Base-by-base conservation (phyloP, 2,329 filamentous ascomycete species). In the Stemphylium lycopersici region DNA sequence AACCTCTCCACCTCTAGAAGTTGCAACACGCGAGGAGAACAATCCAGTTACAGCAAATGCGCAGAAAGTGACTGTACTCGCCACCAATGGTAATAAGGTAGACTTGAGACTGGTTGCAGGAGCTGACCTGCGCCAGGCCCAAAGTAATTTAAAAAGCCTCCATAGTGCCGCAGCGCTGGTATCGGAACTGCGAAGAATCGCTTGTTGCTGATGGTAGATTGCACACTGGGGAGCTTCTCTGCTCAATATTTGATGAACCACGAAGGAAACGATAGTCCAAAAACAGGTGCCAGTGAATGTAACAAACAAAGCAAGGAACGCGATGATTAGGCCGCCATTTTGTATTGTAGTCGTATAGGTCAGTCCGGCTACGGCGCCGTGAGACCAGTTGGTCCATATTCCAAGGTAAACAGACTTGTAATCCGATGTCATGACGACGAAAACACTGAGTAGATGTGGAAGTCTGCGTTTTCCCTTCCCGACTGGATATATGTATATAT, bases 1-100 rank as follows among this genome's bases (percentile, higher is more conserved):
- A 1, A 73, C 70, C 40, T 75, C 63, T 22, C 73, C 66, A 2
- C 71, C 73, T 2, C 66, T 66, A n/a, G 65, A 54, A 15, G 71
- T 71, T 4, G 74, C 69, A 40, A 77, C 63, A 10, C 68, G 66
- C 0, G 73, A 73, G 7, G 73, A 73, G 8, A 73, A 75, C 48
- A 75, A 73, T 5, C 13, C 11, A 51, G 16, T 4, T 11, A 62
- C 58, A 16, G 48, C 13, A 6, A 62, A 5, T 20, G 20, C 20
- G 4, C 20, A 20, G 20, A 20, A 20, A 20, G 20, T 20, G 20
- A 20, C 20, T 20, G 20, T 20, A 20, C 20, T 20, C 20, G 20
- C 20, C 20, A 20, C 20, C 20, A 20, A 20, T 20, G 20, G 20
- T 20, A 20, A 20, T 4, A 20, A 20, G 20, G 34, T 63, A 49